Evolutionary conservation across 805 yeast genomes (phyloP), one percentile per base, ranked within the genome.

Genomic region (Lipomyces spencermartinsiae): DNA sequence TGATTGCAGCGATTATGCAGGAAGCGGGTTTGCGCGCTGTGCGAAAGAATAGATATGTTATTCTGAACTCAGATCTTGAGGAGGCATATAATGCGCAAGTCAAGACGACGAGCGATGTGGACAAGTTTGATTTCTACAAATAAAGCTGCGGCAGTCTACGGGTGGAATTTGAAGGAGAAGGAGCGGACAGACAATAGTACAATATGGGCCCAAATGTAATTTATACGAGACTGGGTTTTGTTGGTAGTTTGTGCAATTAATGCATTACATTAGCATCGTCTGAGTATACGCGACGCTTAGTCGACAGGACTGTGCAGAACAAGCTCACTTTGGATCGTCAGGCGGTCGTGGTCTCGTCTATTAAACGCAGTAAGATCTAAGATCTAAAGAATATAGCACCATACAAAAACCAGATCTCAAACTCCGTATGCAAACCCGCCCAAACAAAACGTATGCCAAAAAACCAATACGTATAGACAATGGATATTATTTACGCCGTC

Each of bases 1-100:
- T 94, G 66, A 95, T 95, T 77, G 98, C 99, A 16, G 99, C 99
- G 19, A 94, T 95, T 74, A 95, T 95, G 99, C 99, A 95, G 85
- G 99, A 96, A 82, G 99, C 99, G 35, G 99, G 99, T 73, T 85
- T 95, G 74, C 88, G 99, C 74, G 99, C 99, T 1, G 98, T 95
- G 59, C 90, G 99, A 83, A 95, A 94, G 83, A 95, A 95, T 80
- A 87, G 99, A 82, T 95, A 96, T 79, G 97, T 95, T 80, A 96
- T 95, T 73, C 83, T 96, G 76, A 98, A 95, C 82, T 89, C 89
- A 77, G 99, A 95, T 82, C 84, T 95, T 78, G 99, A 95, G 79
- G 99, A 95, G 82, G 99, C 99, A 6, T 95, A 95, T 82, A 90
- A 97, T 64, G 82, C 97, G 53, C 99, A 95, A 84, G 99, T 96